Conservation (phyloP, 495 filamentous ascomycete genomes). For the Xylaria acuta region DNA sequence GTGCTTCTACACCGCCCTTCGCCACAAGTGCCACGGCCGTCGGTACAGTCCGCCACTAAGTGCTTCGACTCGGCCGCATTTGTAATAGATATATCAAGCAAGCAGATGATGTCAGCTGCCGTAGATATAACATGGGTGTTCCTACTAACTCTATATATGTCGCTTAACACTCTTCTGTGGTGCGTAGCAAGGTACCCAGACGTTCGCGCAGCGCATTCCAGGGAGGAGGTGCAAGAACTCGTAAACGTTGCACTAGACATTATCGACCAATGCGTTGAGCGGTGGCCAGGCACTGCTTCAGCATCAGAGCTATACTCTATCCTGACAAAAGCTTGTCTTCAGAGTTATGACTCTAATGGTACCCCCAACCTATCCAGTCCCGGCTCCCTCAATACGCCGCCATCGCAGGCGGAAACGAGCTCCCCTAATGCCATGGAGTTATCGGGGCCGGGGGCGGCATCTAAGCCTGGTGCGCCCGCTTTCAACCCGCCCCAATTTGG, state of each 20-base stretch:
- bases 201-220: constrained; percentile 70
- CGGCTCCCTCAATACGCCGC: constrained; percentile 67
- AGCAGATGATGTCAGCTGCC: constrained; percentile 73
- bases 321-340: constrained; percentile 81
- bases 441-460: constrained; percentile 31
- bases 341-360: constrained; percentile 74
- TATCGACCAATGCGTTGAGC: constrained; percentile 74
- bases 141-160: constrained; percentile 83
- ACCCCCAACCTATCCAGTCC: constrained; percentile 57
- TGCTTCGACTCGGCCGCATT: constrained; percentile 83
- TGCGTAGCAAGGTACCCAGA: constrained; percentile 77
- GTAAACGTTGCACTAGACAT: constrained; percentile 75
- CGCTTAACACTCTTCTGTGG: constrained; percentile 88
- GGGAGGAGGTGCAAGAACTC: constrained; percentile 73
- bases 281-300: constrained; percentile 89
- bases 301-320: constrained; percentile 79
- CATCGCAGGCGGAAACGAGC: constrained; percentile 53
- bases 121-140: constrained; percentile 94
- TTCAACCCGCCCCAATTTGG: constrained; percentile 57
- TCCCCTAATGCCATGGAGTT: constrained; percentile 49
- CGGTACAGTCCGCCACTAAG: constrained; percentile 69
- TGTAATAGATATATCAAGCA: constrained; percentile 77
- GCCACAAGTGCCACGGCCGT: constrained; percentile 87
- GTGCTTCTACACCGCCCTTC: constrained; percentile 85
- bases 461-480: constrained; percentile 35